Base-by-base conservation (phyloP, 192 early-diverging fungal genomes). In the Backusella morwellensis region DNA sequence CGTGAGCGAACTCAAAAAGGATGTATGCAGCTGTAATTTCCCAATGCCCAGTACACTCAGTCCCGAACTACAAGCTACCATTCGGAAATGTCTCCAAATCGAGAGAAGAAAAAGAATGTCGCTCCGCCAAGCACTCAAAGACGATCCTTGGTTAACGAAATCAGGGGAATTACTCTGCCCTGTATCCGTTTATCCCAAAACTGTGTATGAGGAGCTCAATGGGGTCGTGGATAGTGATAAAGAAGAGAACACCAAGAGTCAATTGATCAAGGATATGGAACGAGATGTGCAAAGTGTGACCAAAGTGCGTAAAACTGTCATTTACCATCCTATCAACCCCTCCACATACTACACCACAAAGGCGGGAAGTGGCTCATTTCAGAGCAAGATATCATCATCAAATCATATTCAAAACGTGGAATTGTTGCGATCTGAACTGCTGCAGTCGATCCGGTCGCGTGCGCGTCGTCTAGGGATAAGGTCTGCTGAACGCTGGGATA, bases 1-100 rank as follows among this genome's bases (percentile, higher is more conserved):
- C 19, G 84, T 87, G n/a, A 83, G 86, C 11, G 88, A 89, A 50
- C 80, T 89, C 50, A 86, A 85, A 76, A 75, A 74, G n/a, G 82
- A 85, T 71, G 84, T 89, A 41, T 79, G 78, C 9, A 81, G 80
- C 35, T 80, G 81, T 6, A 78, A 76, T 21, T 84, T 81, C 41
- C 80, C 73, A 7, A 84, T 83, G 59, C 88, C 88, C 0, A 29
- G 68, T n/a, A 35, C 21, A 35, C 75, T 89, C 40, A 89, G 88
- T 50, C 40, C 50, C 3, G 80, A 72, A 41, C 50, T 89, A 2
- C 81, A 86, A 44, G 68, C 74, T 17, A 87, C 83, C 4, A 83
- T 89, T 34, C 66, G 74, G 40, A 89, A 86, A 75, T 84, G 83
- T 23, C 68, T 89, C 6, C 72, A 79, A 7, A 68, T 81, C 2